These are phyloP conservation scores for Trypanosoma theileri DNA, from an alignment of 208 protist genomes.

Conservation along the genomic window DNA sequence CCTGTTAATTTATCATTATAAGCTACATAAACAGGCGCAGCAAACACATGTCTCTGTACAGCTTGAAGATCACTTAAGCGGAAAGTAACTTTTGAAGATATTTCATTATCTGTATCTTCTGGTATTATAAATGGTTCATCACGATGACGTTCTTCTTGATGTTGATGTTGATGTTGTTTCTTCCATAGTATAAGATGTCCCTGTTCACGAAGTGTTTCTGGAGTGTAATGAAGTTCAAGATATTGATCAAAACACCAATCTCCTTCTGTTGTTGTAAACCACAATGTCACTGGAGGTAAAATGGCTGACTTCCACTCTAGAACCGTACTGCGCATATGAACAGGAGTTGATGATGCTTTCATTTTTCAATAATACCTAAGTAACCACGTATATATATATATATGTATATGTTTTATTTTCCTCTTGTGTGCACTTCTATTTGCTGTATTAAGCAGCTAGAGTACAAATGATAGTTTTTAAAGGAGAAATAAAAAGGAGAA, in stretches of 20 bases:
- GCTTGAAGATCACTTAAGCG: background rate
- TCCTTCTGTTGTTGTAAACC: slow-evolving; percentile 1
- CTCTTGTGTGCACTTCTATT: no score
- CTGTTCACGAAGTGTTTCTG: background rate
- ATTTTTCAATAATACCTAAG: background rate
- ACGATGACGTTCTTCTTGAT: background rate
- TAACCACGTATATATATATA: slow-evolving; percentile 3
- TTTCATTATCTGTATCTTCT: background rate
- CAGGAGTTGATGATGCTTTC: no score
- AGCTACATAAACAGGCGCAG: background rate
- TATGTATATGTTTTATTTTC: slow-evolving; percentile 7
- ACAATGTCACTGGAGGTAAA: background rate
- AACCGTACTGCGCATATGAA: background rate
- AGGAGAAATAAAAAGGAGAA: no score
- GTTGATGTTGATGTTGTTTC: background rate
- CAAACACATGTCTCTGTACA: background rate
- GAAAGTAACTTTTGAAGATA: background rate
- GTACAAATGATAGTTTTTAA: no score
- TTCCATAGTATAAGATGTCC: background rate
- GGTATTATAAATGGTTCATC: background rate
- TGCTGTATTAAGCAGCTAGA: no score
- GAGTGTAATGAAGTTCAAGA: background rate
- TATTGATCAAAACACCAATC: background rate
- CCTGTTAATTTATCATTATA: background rate
- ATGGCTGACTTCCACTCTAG: slow-evolving; percentile 6